A percentile compares a stretch with the other conserved stretches of the same genome.
Conservation (phyloP, 1,284 basidiomycete species). For the Cystobasidiaceae sp. region DNA sequence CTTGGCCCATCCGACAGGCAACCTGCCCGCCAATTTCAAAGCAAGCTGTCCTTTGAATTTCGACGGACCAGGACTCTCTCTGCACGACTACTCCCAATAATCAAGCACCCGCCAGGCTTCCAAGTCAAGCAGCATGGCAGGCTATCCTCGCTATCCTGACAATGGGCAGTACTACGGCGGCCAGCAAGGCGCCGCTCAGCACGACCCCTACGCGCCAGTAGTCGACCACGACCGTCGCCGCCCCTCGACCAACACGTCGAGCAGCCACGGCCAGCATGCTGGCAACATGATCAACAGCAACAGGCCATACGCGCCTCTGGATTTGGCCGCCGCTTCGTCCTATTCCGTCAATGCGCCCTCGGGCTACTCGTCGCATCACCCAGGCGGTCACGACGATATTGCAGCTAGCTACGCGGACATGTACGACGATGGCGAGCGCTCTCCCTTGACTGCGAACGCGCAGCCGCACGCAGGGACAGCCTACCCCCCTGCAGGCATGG, state of each 20-base stretch:
- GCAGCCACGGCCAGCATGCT: not conserved
- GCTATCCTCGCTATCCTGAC: conserved; percentile 6
- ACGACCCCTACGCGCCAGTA: not conserved
- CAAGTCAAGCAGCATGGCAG: not conserved
- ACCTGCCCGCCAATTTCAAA: no score
- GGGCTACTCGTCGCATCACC: not conserved
- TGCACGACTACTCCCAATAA: not conserved
- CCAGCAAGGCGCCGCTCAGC: no score
- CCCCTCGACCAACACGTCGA: not conserved
- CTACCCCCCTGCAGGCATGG: conserved; percentile 8
- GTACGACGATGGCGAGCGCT: conserved; percentile 26
- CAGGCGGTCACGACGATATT: not conserved
- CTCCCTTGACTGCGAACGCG: conserved; percentile 21
- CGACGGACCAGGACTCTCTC: no score
- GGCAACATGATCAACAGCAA: conserved; percentile 6
- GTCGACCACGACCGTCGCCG: not conserved
- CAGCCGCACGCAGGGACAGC: conserved; percentile 4
- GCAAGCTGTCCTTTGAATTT: no score
- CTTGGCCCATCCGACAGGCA: no score
- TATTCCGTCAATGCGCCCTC: conserved; percentile 2
- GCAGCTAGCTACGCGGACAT: not conserved
- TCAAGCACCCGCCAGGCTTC: no score
- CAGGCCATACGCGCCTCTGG: conserved; percentile 6
- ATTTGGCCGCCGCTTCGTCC: conserved; percentile 6
- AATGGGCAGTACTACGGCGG: conserved; percentile 19